These are phyloP conservation scores for Leishmania mexicana DNA, from an alignment of 208 protist genomes.

Conservation along the genomic window DNA sequence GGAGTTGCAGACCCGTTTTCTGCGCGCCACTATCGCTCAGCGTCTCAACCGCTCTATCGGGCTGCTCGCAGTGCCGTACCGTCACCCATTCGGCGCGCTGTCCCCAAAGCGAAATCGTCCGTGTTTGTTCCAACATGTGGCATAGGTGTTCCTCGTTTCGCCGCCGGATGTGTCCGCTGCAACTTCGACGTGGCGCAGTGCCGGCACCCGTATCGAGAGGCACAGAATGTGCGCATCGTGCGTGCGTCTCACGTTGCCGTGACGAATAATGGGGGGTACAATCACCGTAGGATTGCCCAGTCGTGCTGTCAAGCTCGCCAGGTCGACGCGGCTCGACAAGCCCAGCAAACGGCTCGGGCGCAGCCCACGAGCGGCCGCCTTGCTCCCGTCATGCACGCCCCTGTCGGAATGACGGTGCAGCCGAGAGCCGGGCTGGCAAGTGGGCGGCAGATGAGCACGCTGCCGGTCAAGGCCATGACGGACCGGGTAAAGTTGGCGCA, in stretches of 20 bases:
- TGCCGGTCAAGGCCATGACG: constrained; percentile 16
- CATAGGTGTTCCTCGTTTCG: not conserved
- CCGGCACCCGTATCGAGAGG: constrained; percentile 32
- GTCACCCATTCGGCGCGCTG: not conserved
- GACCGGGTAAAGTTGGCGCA: constrained; percentile 31
- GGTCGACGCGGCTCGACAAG: constrained; percentile 17
- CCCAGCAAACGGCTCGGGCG: constrained; percentile 20
- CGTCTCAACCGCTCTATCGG: not conserved
- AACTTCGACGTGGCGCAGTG: constrained; percentile 10
- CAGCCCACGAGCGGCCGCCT: constrained; percentile 17
- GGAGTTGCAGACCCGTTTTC: not conserved
- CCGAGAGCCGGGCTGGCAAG: constrained; percentile 11
- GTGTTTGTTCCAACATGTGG: constrained; percentile 25
- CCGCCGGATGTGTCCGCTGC: constrained; percentile 2
- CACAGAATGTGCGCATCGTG: constrained; percentile 30
- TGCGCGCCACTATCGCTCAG: not conserved
- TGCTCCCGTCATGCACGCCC: constrained; percentile 24
- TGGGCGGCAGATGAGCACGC: constrained; percentile 22
- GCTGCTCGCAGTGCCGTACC: not conserved
- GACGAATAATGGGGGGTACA: not conserved
- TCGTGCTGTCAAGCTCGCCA: constrained; percentile 21
- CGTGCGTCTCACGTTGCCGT: constrained; percentile 10
- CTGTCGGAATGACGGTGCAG: constrained; percentile 17
- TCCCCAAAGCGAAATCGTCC: constrained; percentile 18
- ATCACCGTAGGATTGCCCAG: not conserved